Conservation (phyloP, 2,329 filamentous ascomycete genomes). For the Colletotrichum lupini region DNA sequence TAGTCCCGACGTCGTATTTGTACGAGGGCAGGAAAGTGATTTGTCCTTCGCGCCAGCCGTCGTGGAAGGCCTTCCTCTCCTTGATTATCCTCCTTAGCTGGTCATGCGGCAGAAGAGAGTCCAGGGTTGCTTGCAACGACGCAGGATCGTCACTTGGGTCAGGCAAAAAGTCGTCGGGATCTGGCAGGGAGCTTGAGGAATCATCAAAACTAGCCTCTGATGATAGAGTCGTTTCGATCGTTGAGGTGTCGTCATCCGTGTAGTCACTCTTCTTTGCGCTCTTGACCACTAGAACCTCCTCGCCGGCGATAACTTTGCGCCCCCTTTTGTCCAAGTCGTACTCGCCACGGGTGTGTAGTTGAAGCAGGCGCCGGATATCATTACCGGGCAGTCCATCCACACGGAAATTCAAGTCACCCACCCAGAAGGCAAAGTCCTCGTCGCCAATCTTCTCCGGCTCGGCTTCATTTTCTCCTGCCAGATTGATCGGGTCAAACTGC, state of each 20-base stretch:
- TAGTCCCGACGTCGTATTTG: slow-evolving; percentile 96
- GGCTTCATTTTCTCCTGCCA: slow-evolving; percentile 73
- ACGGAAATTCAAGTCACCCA: slow-evolving; percentile 95
- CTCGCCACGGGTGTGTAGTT: slow-evolving; percentile 83
- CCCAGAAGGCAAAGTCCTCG: slow-evolving; percentile 96
- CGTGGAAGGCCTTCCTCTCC: slow-evolving; percentile 83
- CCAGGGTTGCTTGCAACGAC: slow-evolving; percentile 88
- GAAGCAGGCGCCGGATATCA: slow-evolving; percentile 86
- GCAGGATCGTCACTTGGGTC: slow-evolving; percentile 82
- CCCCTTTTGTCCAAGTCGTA: slow-evolving; percentile 68
- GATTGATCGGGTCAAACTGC: slow-evolving; percentile 79
- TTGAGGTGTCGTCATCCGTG: slow-evolving; percentile 57
- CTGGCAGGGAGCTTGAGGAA: slow-evolving; percentile 59
- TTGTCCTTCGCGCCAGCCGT: slow-evolving; percentile 90
- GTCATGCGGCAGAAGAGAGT: slow-evolving; percentile 89
- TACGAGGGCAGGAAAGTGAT: slow-evolving; percentile 95
- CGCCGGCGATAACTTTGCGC: slow-evolving; percentile 55
- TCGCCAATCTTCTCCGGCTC: slow-evolving; percentile 80
- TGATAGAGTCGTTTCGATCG: slow-evolving; percentile 45
- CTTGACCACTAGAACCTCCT: slow-evolving; percentile 45
- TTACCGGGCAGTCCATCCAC: slow-evolving; percentile 89
- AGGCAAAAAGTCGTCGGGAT: slow-evolving; percentile 73
- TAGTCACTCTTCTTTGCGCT: slow-evolving; percentile 45
- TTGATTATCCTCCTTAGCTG: slow-evolving; percentile 82
- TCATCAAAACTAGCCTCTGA: slow-evolving; percentile 48